A percentile compares a stretch with the other conserved stretches of the same genome.
phyloP scores from a whole-genome alignment of 106 monocot species.

The Dioscorea zingiberensis region DNA sequence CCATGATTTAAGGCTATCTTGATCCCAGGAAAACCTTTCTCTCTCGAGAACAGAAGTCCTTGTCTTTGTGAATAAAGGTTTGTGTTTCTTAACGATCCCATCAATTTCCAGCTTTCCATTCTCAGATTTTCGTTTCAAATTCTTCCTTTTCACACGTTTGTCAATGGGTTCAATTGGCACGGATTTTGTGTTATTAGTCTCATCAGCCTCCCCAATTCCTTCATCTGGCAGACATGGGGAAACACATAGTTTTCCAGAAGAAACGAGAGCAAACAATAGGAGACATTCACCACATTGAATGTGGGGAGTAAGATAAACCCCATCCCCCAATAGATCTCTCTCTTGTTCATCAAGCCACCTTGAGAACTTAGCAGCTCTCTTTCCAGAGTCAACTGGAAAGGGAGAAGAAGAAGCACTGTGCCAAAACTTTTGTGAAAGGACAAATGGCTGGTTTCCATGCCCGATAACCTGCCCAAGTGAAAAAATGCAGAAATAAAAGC shows the following conservation, averaged over 20 bases:
- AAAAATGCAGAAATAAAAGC: not conserved
- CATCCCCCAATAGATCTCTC: conserved; percentile 31
- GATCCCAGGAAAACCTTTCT: conserved; percentile 95
- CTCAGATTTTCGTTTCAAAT: conserved; percentile 27
- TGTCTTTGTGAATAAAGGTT: conserved; percentile 34
- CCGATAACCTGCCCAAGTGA: conserved; percentile 51
- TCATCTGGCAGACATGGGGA: conserved; percentile 62
- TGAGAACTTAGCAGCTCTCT: conserved; percentile 57
- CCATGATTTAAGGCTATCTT: conserved; percentile 34
- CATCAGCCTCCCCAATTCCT: conserved; percentile 81
- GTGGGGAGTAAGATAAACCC: conserved; percentile 39
- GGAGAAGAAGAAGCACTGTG: conserved; percentile 62
- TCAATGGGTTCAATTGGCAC: conserved; percentile 1
- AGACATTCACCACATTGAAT: conserved; percentile 85
- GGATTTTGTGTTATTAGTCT: conserved; percentile 19
- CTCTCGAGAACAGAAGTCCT: conserved; percentile 56
- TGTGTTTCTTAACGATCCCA: conserved; percentile 45
- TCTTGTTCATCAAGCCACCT: conserved; percentile 53
- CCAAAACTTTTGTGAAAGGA: conserved; percentile 70
- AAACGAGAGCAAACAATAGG: conserved; percentile 75
- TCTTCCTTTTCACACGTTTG: conserved; percentile 9
- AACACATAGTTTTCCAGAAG: conserved; percentile 49
- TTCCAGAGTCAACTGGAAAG: conserved; percentile 84
- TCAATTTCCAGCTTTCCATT: conserved; percentile 13
- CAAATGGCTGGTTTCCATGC: conserved; percentile 51